A percentile compares a stretch with the other conserved stretches of the same genome.
Evolutionary conservation across 2,329 filamentous ascomycete genomes (phyloP).

Genomic region (Aspergillus fischeri): DNA sequence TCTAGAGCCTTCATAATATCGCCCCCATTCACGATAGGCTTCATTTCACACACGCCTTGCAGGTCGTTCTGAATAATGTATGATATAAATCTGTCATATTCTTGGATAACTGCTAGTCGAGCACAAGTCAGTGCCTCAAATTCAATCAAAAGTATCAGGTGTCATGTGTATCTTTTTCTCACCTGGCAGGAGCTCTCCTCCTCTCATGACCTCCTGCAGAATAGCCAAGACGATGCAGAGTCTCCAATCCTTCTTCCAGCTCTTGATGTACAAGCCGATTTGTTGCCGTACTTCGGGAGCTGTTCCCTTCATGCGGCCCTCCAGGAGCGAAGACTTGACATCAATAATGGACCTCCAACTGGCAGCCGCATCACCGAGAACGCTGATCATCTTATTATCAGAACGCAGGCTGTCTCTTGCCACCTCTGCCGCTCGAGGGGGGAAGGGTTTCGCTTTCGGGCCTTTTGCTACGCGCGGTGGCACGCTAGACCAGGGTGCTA

Average conservation of each 20-base stretch:
- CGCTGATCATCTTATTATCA: conserved; percentile 68
- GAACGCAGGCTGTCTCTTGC: conserved; percentile 74
- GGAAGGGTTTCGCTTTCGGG: conserved; percentile 48
- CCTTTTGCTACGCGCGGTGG: conserved; percentile 34
- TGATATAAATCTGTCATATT: conserved; percentile 52
- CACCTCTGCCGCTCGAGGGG: conserved; percentile 59
- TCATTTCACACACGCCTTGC: conserved; percentile 51
- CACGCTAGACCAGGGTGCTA: conserved; percentile 67
- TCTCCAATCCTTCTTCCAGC: conserved; percentile 38
- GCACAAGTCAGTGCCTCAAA: conserved; percentile 9
- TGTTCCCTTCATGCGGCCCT: conserved; percentile 22
- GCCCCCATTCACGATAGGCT: conserved; percentile 69
- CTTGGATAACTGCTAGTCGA: conserved; percentile 39
- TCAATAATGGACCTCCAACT: conserved; percentile 60
- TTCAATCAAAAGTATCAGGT: conserved; percentile 7
- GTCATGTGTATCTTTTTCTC: conserved; percentile 6
- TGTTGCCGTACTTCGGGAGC: conserved; percentile 34
- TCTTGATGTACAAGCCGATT: conserved; percentile 32
- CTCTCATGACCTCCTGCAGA: conserved; percentile 37
- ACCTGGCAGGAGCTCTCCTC: conserved; percentile 29
- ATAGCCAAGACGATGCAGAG: conserved; percentile 37
- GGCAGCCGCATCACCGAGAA: conserved; percentile 62
- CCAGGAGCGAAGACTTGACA: conserved; percentile 47
- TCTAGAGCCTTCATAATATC: conserved; percentile 64
- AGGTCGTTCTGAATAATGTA: conserved; percentile 51